Base-by-base conservation (phyloP, 2,329 filamentous ascomycete genomes). In the Fusarium miscanthi region DNA sequence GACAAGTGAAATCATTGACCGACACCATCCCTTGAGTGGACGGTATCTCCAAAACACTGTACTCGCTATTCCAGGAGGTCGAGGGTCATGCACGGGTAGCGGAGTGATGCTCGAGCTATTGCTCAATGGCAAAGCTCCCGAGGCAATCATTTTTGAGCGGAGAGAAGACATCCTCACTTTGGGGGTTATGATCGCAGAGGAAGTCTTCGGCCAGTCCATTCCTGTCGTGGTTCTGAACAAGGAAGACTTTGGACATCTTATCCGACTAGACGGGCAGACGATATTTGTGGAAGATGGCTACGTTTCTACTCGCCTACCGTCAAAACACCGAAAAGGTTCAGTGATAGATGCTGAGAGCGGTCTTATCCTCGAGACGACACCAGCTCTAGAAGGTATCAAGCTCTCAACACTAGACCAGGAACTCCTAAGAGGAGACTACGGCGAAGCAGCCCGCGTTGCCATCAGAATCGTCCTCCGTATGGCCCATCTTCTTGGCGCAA, bases 21-120 rank as follows among this genome's bases (percentile, higher is more conserved):
- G 77, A 3, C 82, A 84, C 42, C 84, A 86, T 59, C 81, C 82
- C 1, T 71, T 87, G 4, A 72, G 69, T 11, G 83, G 83, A 0
- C 38, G 75, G 10, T 69, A 53, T 21, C 62, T 86, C 1, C 69
- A 77, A 6, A 76, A 74, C 16, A 73, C 74, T 0, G 74, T 86
- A 3, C 76, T 87, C 0, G 85, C 82, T 3, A 83, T 86, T 19
- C 84, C 85, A 0, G 76, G 81, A 23, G 81, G 85, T n/a, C 81
- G 84, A 25, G 84, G 85, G 4, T 87, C 85, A 11, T 87, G 84
- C 45, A 80, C 82, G 0, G 85, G 84, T 0, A 86, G 85, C 19
- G 80, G 79, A 2, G 81, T 83, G 3, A 79, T 86, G n/a, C 69
- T 87, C 10, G 84, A 87, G 68, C 70, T 86, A 0, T 52, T 87